Percentiles rank a stretch among this genome's conserved stretches.
Evolutionary conservation across 139 green algal genomes (phyloP).

Genomic region (Auxenochlorella pyrenoidosa): DNA sequence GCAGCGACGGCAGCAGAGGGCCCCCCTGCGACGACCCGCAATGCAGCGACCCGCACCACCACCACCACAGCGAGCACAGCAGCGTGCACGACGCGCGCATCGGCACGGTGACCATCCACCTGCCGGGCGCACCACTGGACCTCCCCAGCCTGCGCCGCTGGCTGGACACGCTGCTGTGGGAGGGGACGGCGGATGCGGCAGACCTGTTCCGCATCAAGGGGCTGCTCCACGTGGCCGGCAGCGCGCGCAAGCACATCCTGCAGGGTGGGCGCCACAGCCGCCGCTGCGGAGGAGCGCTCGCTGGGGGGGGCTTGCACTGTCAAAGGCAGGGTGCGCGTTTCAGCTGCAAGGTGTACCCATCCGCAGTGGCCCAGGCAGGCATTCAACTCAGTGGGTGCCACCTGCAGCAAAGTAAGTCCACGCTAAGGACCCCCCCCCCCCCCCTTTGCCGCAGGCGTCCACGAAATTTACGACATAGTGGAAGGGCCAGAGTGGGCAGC

Average conservation of each 20-base stretch:
- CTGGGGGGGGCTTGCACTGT: too few species aligned
- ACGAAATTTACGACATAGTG: slow-evolving; percentile 86
- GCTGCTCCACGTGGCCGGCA: slow-evolving; percentile 68
- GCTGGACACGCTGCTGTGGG: slow-evolving; percentile 78
- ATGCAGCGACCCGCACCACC: slow-evolving; percentile 12
- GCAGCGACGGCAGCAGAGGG: neutral
- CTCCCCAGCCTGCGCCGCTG: slow-evolving; percentile 54
- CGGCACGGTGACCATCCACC: slow-evolving; percentile 49
- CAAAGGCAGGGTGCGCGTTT: too few species aligned
- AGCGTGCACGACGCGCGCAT: slow-evolving; percentile 41
- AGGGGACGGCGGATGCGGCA: slow-evolving; percentile 16
- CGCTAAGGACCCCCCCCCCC: neutral
- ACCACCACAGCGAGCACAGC: slow-evolving; percentile 21
- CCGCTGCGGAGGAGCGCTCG: neutral
- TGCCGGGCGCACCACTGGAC: slow-evolving; percentile 37
- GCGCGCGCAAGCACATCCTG: slow-evolving; percentile 40
- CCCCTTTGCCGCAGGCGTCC: slow-evolving; percentile 57
- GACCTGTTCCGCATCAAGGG: slow-evolving; percentile 87
- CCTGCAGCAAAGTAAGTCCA: too few species aligned
- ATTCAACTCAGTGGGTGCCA: too few species aligned
- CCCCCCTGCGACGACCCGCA: neutral
- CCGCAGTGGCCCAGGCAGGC: too few species aligned
- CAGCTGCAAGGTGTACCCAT: too few species aligned
- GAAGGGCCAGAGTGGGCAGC: slow-evolving; percentile 57
- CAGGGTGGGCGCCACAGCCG: neutral